phyloP scores from a whole-genome alignment of 768 basidiomycete species.

The Tylopilus intermedius region DNA sequence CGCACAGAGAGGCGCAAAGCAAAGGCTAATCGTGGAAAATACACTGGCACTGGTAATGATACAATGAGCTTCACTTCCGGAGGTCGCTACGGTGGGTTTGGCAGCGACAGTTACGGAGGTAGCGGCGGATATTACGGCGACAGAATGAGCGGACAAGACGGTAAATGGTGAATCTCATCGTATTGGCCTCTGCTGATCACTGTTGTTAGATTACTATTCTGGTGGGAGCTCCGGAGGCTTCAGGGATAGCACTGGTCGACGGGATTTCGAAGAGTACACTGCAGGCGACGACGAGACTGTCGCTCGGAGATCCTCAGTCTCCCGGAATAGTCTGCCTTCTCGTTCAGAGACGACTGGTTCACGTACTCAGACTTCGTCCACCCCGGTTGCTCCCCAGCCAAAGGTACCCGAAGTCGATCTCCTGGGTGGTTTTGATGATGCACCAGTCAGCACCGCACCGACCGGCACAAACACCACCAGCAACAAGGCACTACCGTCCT shows the following conservation, averaged over 20 bases:
- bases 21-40: conserved; percentile 86
- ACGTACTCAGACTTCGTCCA: conserved; percentile 26
- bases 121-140: conserved; percentile 43
- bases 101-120: conserved; percentile 45
- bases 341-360: conserved; percentile 35
- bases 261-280: conserved; percentile 89
- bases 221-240: conserved; percentile 51
- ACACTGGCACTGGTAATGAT: conserved; percentile 82
- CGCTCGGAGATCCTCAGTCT: conserved; percentile 35
- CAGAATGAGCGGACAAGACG: conserved; percentile 35
- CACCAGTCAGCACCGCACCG: conserved; percentile 30
- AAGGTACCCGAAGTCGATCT: conserved; percentile 63
- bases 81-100: conserved; percentile 67
- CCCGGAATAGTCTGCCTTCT: conserved; percentile 27
- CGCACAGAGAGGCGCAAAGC: conserved; percentile 88
- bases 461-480: conserved; percentile 9
- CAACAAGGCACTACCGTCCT: conserved; percentile 30
- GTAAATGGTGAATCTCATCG: conserved; percentile 25
- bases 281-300: conserved; percentile 86
- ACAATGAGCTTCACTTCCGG: conserved; percentile 58
- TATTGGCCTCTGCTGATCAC: conserved; percentile 2
- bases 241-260: conserved; percentile 51
- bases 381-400: conserved; percentile 31
- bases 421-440: conserved; percentile 72
- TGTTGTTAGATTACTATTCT: conserved; percentile 33